Evolutionary conservation across 2,329 filamentous ascomycete genomes (phyloP), one percentile per base, ranked within the genome.

Genomic region (Cordyceps militaris): DNA sequence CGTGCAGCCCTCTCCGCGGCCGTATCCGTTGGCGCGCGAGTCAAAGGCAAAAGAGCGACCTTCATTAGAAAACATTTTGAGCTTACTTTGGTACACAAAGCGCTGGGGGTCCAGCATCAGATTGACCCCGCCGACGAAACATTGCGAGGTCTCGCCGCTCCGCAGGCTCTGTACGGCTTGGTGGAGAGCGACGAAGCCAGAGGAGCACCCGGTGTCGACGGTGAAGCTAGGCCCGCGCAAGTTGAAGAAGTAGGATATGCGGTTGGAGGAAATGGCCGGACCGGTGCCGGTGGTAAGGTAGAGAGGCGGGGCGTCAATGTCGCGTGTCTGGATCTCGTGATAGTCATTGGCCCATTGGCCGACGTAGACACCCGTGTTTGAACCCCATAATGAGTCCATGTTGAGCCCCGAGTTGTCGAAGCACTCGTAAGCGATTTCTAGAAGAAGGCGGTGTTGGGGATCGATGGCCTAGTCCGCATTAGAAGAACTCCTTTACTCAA

Each of bases 1-100:
- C 1, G 66, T 72, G 21, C 73, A 66, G 4, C 77, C 79, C 62
- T 82, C 79, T 1, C 76, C 78, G 11, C 78, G 69, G 1, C 69
- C 75, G 62, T 79, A 82, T 1, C 79, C 79, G 26, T 56, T 48
- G 54, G 49, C 49, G 23, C 49, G 49, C 6, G 63, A 61, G 61
- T 78, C 79, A 61, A 71, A 78, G 8, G 40, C 14, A 30, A 24
- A 38, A 4, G 40, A 47, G 3, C 30, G 30, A 3, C 52, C 42
- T 21, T 56, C 6, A 2, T 44, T 48, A 23, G 52, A 56, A 7
- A 56, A 46, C 42, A 56, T 48, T 3, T 42, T 46, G 1, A 56
- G 14, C 19, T 47, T 36, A 21, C n/a, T 56, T 36, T 47, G 42
- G 26, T 38, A 47, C 10, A 26, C 30, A 42, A 50, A 3, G 19